phyloP scores from a whole-genome alignment of 805 yeast species.

The Lachancea mirantina region DNA sequence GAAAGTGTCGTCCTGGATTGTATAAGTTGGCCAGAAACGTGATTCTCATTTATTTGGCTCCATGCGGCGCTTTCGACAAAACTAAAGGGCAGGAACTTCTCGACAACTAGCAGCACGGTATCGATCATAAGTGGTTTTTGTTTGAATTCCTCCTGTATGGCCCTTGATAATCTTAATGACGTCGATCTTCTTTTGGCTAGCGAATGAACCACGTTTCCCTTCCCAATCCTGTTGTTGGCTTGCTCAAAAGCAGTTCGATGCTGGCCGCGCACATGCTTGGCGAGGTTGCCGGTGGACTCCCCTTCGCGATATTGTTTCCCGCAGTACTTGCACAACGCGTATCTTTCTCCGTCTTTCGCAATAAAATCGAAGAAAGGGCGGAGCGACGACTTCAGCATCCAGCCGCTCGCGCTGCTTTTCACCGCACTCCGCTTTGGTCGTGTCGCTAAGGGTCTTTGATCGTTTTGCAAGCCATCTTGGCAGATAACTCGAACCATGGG shows the following conservation, averaged over 20 bases:
- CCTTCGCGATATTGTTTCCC: conserved; percentile 1
- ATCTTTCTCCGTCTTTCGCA: background rate
- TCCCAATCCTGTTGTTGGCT: too few species aligned
- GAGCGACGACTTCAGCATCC: background rate
- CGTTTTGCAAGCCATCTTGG: too few species aligned
- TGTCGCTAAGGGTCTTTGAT: background rate
- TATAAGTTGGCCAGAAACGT: background rate
- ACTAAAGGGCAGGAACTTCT: background rate
- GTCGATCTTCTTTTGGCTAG: too few species aligned
- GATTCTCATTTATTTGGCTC: background rate
- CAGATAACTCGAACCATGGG: too few species aligned
- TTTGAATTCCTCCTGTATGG: background rate
- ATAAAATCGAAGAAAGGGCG: background rate
- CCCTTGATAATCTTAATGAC: too few species aligned
- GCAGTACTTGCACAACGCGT: conserved; percentile 1
- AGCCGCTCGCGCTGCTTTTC: background rate
- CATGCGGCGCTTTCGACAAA: background rate
- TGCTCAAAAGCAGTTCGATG: too few species aligned
- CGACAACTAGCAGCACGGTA: background rate
- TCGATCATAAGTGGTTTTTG: background rate
- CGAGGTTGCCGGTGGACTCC: conserved; percentile 2
- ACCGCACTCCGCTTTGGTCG: background rate
- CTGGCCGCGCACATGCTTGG: conserved; percentile 1
- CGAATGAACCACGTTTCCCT: too few species aligned
- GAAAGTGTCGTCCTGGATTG: background rate